phyloP scores from a whole-genome alignment of 768 basidiomycete species.

The Pleurotus tuber-regium region DNA sequence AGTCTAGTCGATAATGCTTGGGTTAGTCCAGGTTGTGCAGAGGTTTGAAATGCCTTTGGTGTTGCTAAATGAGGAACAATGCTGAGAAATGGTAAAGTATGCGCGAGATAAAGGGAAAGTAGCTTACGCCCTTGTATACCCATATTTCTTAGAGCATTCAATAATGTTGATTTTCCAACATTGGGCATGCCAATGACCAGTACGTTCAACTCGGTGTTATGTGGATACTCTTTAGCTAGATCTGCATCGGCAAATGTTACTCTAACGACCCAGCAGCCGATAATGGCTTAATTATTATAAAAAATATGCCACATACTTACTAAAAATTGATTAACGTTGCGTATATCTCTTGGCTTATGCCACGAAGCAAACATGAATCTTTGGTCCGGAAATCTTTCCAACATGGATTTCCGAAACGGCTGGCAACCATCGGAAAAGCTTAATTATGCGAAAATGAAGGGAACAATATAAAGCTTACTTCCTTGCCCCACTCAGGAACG shows the following conservation, averaged over 20 bases:
- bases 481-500: constrained; percentile 83
- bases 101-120: constrained; percentile 10
- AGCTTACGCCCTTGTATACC: constrained; percentile 79
- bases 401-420: constrained; percentile 78
- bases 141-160: constrained; percentile 85
- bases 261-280: too few relatives aligned
- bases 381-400: constrained; percentile 67
- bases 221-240: constrained; percentile 65
- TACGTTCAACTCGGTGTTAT: constrained; percentile 79
- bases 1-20: constrained; percentile 85
- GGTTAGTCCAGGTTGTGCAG: constrained; percentile 88
- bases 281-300: constrained; percentile 2
- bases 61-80: constrained; percentile 50
- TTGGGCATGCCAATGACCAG: constrained; percentile 99
- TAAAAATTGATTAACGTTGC: constrained; percentile 60
- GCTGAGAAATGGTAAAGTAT: constrained; percentile 8
- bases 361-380: constrained; percentile 69
- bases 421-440: constrained; percentile 25
- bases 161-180: constrained; percentile 92
- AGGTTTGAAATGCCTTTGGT: constrained; percentile 88
- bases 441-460: not conserved
- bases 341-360: constrained; percentile 65
- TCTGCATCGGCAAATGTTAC: constrained; percentile 42
- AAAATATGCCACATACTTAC: constrained; percentile 57
- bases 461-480: constrained; percentile 47